Conservation (phyloP, 2,329 filamentous ascomycete species). For the Leptographium flavum region DNA sequence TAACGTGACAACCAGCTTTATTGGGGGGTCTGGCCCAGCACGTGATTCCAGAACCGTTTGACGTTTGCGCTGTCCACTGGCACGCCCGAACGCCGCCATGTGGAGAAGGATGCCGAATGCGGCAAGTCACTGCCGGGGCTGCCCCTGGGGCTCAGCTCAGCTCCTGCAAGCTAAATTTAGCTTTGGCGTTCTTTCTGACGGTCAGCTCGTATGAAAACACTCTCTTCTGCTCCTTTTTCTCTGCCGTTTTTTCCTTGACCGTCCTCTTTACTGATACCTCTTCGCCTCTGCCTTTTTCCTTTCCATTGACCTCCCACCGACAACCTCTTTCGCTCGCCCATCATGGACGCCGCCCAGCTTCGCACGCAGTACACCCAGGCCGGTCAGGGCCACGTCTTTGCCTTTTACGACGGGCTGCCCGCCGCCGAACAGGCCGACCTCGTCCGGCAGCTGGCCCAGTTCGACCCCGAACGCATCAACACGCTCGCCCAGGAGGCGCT, state of each 20-base stretch:
- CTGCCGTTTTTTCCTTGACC: not conserved
- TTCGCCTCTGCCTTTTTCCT: not conserved
- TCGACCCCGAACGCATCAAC: constrained; percentile 81
- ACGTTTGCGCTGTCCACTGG: too few species aligned
- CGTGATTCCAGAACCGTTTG: too few species aligned
- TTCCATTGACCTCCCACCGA: not conserved
- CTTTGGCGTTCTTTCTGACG: not conserved
- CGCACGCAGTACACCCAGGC: constrained; percentile 60
- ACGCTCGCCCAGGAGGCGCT: constrained; percentile 70
- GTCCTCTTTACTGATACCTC: not conserved
- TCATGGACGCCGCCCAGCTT: constrained; percentile 40
- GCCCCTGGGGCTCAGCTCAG: too few species aligned
- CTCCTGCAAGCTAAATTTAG: too few species aligned
- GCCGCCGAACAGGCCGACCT: constrained; percentile 60
- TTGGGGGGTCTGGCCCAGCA: too few species aligned
- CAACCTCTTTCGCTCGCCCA: not conserved
- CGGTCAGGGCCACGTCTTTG: constrained; percentile 68
- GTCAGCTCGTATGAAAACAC: not conserved
- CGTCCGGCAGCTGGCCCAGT: constrained; percentile 65
- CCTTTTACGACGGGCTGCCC: constrained; percentile 72
- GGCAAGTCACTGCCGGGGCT: too few species aligned
- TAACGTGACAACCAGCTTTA: too few species aligned
- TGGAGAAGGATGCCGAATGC: too few species aligned
- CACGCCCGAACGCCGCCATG: too few species aligned
- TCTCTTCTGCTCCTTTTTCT: not conserved